These are phyloP conservation scores for Thermochaetoides thermophila DNA, from an alignment of 495 filamentous ascomycete species.

Conservation along the genomic window DNA sequence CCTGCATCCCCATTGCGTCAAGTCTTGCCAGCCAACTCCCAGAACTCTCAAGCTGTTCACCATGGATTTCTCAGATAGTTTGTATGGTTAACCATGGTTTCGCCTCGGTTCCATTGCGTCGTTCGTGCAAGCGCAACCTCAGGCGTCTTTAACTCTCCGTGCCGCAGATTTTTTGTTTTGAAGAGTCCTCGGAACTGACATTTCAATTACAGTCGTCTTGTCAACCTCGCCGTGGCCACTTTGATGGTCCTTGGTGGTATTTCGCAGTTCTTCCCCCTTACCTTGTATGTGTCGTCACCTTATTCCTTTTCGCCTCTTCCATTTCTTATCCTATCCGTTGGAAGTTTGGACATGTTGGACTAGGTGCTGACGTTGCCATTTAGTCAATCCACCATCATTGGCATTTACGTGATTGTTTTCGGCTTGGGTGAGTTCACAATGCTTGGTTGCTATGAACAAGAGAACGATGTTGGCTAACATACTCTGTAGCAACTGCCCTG, in stretches of 20 bases:
- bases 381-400: constrained; percentile 58
- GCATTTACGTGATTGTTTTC: constrained; percentile 77
- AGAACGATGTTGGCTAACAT: background rate
- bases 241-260: constrained; percentile 86
- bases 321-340: too few species aligned
- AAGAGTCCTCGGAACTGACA: too few species aligned
- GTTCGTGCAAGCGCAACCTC: background rate
- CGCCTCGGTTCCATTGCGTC: background rate
- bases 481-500: constrained; percentile 37
- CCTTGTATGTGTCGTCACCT: too few species aligned
- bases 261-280: constrained; percentile 61
- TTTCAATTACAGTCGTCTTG: constrained; percentile 91
- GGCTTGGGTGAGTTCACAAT: constrained; percentile 52
- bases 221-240: constrained; percentile 78
- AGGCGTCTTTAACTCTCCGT: background rate
- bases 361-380: constrained; percentile 6
- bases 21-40: too few species aligned
- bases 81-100: constrained; percentile 9
- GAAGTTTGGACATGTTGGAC: too few species aligned
- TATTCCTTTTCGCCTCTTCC: constrained; percentile 4
- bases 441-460: constrained; percentile 1
- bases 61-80: constrained; percentile 19
- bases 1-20: too few species aligned
- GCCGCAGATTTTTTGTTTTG: background rate
- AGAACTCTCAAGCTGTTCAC: background rate